These are phyloP conservation scores for Candida piceae DNA, from an alignment of 805 yeast species.

Conservation along the genomic window DNA sequence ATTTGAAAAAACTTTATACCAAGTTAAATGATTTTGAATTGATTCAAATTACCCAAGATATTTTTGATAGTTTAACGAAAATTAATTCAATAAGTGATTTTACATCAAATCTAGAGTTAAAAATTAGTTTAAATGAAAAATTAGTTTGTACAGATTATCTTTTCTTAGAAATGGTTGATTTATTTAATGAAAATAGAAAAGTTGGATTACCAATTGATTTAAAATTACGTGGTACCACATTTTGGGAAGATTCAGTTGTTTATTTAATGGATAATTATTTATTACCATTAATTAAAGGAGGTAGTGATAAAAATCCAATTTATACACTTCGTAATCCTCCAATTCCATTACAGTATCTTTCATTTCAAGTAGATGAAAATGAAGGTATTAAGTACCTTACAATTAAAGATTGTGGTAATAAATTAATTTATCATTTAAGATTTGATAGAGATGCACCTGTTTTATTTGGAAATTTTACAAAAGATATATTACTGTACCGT, in stretches of 20 bases:
- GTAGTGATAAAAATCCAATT: conserved; percentile 12
- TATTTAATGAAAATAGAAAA: conserved; percentile 24
- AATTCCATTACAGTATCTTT: conserved; percentile 26
- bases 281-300: conserved; percentile 19
- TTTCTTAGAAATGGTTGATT: conserved; percentile 28
- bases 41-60: conserved; percentile 12
- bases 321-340: conserved; percentile 22
- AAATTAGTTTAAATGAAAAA: conserved; percentile 26
- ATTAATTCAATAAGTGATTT: conserved; percentile 27
- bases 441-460: conserved; percentile 19
- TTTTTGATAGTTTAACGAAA: conserved; percentile 13
- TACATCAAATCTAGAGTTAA: conserved; percentile 28
- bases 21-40: conserved; percentile 13
- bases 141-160: conserved; percentile 27
- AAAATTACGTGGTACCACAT: conserved; percentile 22
- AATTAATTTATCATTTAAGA: conserved; percentile 13
- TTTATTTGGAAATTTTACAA: conserved; percentile 20
- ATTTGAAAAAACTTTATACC: conserved; percentile 20
- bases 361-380: conserved; percentile 8
- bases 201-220: conserved; percentile 22
- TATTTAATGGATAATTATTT: conserved; percentile 35
- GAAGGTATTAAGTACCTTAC: conserved; percentile 17
- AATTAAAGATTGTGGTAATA: conserved; percentile 22
- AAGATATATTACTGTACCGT: conserved; percentile 16
- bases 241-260: conserved; percentile 39